Evolutionary conservation across 2,329 filamentous ascomycete genomes (phyloP), one percentile per base, ranked within the genome.

Genomic region (Alternaria ventricosa): DNA sequence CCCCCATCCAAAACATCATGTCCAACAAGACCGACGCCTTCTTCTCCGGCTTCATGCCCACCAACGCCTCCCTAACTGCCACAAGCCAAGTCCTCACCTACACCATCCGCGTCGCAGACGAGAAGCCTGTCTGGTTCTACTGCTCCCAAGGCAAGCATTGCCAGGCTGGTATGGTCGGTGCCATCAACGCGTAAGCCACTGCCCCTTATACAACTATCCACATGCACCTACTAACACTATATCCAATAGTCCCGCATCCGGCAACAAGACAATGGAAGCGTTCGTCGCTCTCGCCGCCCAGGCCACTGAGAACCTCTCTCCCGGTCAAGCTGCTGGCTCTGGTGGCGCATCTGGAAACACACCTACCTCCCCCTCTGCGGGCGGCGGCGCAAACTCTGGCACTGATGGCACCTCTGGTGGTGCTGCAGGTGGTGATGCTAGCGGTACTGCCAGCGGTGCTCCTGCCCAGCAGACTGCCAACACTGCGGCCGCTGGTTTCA

Each of bases 141-240:
- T 95, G 92, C 82, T 89, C 88, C 28, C 90, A 93, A 79, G 88
- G 78, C 49, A 87, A 85, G 74, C 92, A 96, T 82, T 96, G 92
- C 80, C 87, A 93, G 79, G 82, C 77, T 51, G 91, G 91, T 65
- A 94, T 94, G 90, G 85, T 87, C 61, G 90, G 92, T 83, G 90
- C 92, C 30, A 89, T 94, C 76, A 94, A 94, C 80, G 88, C 90
- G 89, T 91, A 81, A 81, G 89, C 43, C 43, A 20, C 41, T 3
- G 1, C 71, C 46, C 27, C 15, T 41, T 5, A 2, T 20, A 7
- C 15, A 4, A n/a, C 45, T n/a, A n/a, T n/a, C 15, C 11, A 18
- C 9, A 53, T 23, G 3, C 18, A 13, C 7, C 47, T 51, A 41
- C 73, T 79, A 64, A 79, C 66, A 50, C 1, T 1, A 5, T 6